Conservation (phyloP, 768 basidiomycete species). For the Boletales sp. region DNA sequence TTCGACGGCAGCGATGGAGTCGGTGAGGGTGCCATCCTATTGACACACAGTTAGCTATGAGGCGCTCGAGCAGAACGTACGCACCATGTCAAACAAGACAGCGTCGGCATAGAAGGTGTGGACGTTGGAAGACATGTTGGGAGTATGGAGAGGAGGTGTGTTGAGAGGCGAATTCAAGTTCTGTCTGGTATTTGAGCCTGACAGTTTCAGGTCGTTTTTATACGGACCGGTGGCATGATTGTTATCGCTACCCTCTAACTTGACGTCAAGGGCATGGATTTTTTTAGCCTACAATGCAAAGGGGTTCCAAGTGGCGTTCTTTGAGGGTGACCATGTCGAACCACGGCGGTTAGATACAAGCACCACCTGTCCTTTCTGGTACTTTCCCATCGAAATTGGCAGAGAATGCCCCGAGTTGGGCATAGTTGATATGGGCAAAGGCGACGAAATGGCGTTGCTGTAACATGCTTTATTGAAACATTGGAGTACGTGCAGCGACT, state of each 20-base stretch:
- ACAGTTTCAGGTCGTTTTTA: conserved; percentile 19
- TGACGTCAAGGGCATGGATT: conserved; percentile 30
- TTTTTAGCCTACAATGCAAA: conserved; percentile 1
- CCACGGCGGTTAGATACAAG: conserved; percentile 3
- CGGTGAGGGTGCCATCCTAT: conserved; percentile 69
- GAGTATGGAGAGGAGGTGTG: not conserved
- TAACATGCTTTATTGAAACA: not conserved
- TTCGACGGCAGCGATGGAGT: conserved; percentile 71
- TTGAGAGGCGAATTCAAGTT: conserved; percentile 6
- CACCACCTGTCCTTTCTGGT: conserved; percentile 6
- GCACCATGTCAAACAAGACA: conserved; percentile 66
- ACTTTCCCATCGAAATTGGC: conserved; percentile 1
- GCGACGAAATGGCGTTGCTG: too few species aligned
- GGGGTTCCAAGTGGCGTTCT: not conserved
- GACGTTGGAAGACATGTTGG: conserved; percentile 22
- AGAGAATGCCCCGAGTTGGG: not conserved
- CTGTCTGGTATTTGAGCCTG: conserved; percentile 6
- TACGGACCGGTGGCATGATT: conserved; percentile 2
- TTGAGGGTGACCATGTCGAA: conserved; percentile 7
- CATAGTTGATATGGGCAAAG: too few species aligned
- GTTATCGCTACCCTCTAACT: conserved; percentile 5
- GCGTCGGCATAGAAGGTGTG: conserved; percentile 51
- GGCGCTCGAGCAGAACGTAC: conserved; percentile 14
- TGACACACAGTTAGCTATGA: conserved; percentile 25
- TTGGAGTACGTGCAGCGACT: conserved; percentile 4